A percentile compares a stretch with the other conserved stretches of the same genome.
Conservation (phyloP, 805 yeast species). For the Ogataea ramenticola region DNA sequence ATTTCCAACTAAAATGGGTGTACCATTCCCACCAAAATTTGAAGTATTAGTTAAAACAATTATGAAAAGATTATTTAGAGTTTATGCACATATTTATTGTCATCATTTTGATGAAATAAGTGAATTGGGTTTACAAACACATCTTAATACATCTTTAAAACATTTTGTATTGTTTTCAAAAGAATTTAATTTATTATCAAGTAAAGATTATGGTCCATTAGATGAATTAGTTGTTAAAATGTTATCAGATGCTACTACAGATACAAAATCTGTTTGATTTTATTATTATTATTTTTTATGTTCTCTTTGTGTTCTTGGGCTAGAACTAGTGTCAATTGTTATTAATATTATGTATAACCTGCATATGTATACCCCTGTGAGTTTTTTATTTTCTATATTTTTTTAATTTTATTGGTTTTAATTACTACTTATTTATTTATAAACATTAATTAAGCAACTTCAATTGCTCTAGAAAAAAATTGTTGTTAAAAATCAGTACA, state of each 20-base stretch:
- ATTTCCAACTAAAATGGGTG: conserved; percentile 86
- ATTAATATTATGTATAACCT: no score
- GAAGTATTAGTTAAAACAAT: conserved; percentile 74
- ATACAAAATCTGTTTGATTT: no score
- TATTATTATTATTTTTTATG: neutral
- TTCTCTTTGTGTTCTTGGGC: no score
- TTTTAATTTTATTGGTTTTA: no score
- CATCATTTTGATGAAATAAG: conserved; percentile 95
- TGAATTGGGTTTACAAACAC: conserved; percentile 87
- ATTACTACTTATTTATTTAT: no score
- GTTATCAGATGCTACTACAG: conserved; percentile 16
- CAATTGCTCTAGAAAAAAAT: no score
- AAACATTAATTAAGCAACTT: no score
- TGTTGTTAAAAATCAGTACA: no score
- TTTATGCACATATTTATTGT: conserved; percentile 95
- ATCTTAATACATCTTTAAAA: conserved; percentile 87
- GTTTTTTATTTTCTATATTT: no score
- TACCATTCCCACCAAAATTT: conserved; percentile 86
- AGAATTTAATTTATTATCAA: conserved; percentile 71
- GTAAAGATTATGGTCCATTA: conserved; percentile 87
- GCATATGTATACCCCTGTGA: no score
- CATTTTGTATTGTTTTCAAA: conserved; percentile 85
- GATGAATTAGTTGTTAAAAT: conserved; percentile 72
- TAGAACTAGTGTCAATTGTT: no score
- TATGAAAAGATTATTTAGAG: conserved; percentile 84